These are phyloP conservation scores for Neobulgaria alba DNA, from an alignment of 2,329 filamentous ascomycete species.

Conservation along the genomic window DNA sequence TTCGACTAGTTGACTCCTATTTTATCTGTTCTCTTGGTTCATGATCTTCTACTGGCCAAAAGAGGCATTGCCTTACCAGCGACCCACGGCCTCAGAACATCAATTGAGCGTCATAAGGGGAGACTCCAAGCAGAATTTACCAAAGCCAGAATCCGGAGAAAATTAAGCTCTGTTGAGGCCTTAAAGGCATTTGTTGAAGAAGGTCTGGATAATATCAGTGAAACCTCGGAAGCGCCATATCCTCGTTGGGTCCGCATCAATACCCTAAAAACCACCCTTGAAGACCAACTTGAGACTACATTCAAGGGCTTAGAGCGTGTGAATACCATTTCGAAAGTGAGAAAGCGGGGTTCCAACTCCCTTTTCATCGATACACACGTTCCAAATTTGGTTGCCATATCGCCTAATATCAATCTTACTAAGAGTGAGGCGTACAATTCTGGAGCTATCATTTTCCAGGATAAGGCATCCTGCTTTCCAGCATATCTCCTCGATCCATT, in stretches of 20 bases:
- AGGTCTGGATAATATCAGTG: slow-evolving; percentile 36
- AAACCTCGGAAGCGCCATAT: slow-evolving; percentile 38
- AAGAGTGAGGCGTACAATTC: slow-evolving; percentile 64
- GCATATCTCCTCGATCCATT: slow-evolving; percentile 73
- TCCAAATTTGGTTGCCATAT: slow-evolving; percentile 73
- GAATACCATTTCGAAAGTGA: slow-evolving; percentile 47
- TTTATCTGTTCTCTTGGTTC: slow-evolving; percentile 71
- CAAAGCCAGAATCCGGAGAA: slow-evolving; percentile 64
- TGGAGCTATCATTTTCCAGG: slow-evolving; percentile 81
- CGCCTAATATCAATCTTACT: slow-evolving; percentile 62
- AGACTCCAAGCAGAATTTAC: slow-evolving; percentile 76
- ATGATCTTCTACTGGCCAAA: slow-evolving; percentile 79
- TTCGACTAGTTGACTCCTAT: slow-evolving; percentile 62
- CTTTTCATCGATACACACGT: slow-evolving; percentile 73
- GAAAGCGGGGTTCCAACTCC: slow-evolving; percentile 37
- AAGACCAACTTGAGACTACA: slow-evolving; percentile 64
- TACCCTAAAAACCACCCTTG: slow-evolving; percentile 60
- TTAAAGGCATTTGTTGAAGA: slow-evolving; percentile 51
- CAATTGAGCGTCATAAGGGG: slow-evolving; percentile 73
- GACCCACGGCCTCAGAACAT: slow-evolving; percentile 66
- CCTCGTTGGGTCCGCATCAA: slow-evolving; percentile 94
- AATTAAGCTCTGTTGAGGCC: slow-evolving; percentile 57
- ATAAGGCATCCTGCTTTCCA: slow-evolving; percentile 95
- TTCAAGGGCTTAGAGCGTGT: slow-evolving; percentile 58
- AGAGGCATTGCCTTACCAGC: slow-evolving; percentile 73